phyloP scores from a whole-genome alignment of 306 rosid genomes.

The Myrica gale region DNA sequence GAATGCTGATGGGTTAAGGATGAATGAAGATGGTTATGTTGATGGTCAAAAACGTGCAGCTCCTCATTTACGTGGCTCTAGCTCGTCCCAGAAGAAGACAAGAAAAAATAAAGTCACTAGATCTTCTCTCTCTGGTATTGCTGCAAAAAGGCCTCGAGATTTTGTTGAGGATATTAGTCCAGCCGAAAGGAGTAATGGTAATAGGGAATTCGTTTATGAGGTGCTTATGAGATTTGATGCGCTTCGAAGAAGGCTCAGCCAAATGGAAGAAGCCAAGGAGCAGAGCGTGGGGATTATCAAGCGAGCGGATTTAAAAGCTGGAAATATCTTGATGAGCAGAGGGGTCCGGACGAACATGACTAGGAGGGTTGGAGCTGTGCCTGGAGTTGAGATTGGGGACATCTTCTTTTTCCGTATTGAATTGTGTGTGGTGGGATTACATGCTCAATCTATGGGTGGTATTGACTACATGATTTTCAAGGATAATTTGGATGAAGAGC shows the following conservation, averaged over 20 bases:
- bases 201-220: constrained; percentile 33
- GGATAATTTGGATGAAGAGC: constrained; percentile 43
- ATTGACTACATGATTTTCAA: constrained; percentile 49
- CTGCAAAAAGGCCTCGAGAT: background rate
- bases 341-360: constrained; percentile 54
- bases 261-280: constrained; percentile 55
- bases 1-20: constrained; percentile 17
- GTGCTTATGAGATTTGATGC: constrained; percentile 53
- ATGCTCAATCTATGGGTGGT: constrained; percentile 66
- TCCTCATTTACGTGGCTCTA: constrained; percentile 5
- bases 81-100: constrained; percentile 34
- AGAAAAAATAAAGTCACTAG: constrained; percentile 25
- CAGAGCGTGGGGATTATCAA: constrained; percentile 17
- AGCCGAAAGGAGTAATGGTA: constrained; percentile 37
- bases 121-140: background rate
- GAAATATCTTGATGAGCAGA: constrained; percentile 37
- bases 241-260: constrained; percentile 57
- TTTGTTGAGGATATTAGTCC: constrained; percentile 24
- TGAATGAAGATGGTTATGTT: constrained; percentile 16
- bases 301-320: constrained; percentile 60
- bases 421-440: constrained; percentile 57
- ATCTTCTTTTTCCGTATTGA: constrained; percentile 64
- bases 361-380: constrained; percentile 52
- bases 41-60: constrained; percentile 6
- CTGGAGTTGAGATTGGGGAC: constrained; percentile 66